These are phyloP conservation scores for Fusarium heterosporum DNA, from an alignment of 2,329 filamentous ascomycete species.

Conservation along the genomic window DNA sequence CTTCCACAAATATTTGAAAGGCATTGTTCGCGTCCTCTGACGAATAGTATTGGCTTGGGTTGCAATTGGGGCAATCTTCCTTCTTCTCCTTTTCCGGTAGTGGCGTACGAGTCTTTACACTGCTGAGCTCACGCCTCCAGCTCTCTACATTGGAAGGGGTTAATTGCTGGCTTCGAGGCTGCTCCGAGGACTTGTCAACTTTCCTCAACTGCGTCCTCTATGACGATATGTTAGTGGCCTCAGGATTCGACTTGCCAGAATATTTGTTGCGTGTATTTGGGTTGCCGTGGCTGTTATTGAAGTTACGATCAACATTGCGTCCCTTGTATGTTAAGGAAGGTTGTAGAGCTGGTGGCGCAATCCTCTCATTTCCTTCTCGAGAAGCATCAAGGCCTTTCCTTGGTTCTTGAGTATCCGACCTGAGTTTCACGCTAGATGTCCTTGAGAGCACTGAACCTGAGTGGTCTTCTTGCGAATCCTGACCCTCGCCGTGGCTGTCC, in stretches of 20 bases:
- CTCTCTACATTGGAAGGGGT: slow-evolving; percentile 31
- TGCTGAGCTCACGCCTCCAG: slow-evolving; percentile 44
- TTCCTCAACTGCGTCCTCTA: slow-evolving; percentile 45
- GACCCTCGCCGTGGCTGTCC: slow-evolving; percentile 20
- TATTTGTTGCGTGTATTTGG: slow-evolving; percentile 3
- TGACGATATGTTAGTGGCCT: slow-evolving; percentile 29
- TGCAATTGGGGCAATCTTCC: slow-evolving; percentile 41
- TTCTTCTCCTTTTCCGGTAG: slow-evolving; percentile 26
- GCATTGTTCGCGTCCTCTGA: slow-evolving; percentile 5
- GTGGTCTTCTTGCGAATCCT: slow-evolving; percentile 3
- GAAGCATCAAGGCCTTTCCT: neutral
- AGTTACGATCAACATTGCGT: neutral
- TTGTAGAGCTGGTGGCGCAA: slow-evolving; percentile 3
- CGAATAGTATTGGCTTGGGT: slow-evolving; percentile 35
- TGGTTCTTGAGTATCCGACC: neutral
- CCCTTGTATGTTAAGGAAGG: neutral
- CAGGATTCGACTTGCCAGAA: slow-evolving; percentile 11
- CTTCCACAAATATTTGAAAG: slow-evolving; percentile 5
- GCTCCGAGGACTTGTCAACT: slow-evolving; percentile 36
- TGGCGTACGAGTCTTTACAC: slow-evolving; percentile 25
- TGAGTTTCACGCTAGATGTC: neutral
- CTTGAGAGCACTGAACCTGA: slow-evolving; percentile 1
- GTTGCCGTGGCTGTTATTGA: neutral
- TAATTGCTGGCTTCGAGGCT: slow-evolving; percentile 15
- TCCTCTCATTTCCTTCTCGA: neutral